These are phyloP conservation scores for Trifolium dubium DNA, from an alignment of 306 rosid species.

Conservation along the genomic window DNA sequence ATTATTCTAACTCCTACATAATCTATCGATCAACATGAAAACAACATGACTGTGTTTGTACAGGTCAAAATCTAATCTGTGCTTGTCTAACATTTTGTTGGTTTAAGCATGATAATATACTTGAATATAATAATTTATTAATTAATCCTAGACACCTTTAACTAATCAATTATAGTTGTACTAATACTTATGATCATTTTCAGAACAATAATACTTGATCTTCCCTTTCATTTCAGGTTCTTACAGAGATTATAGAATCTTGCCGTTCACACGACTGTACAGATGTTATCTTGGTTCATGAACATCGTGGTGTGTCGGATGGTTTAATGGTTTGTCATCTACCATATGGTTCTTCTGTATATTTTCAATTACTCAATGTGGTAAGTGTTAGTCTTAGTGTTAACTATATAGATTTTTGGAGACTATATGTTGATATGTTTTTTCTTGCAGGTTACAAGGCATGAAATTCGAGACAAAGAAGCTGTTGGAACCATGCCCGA, in stretches of 20 bases:
- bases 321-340: slow-evolving; percentile 83
- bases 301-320: slow-evolving; percentile 95
- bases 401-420: neutral
- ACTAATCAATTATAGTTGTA: slow-evolving; percentile 5
- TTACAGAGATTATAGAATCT: slow-evolving; percentile 84
- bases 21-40: neutral
- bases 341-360: slow-evolving; percentile 95
- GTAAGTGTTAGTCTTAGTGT: slow-evolving; percentile 56
- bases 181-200: neutral
- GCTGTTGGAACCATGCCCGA: slow-evolving; percentile 91
- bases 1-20: neutral
- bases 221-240: slow-evolving; percentile 63
- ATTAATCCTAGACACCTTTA: neutral
- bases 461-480: slow-evolving; percentile 85
- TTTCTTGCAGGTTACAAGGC: slow-evolving; percentile 79
- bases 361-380: slow-evolving; percentile 85
- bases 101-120: slow-evolving; percentile 12
- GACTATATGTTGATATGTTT: slow-evolving; percentile 37
- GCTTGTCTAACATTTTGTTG: slow-evolving; percentile 10
- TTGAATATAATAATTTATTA: slow-evolving; percentile 10
- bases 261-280: slow-evolving; percentile 88
- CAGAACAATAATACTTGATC: neutral
- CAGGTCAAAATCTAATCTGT: slow-evolving; percentile 13
- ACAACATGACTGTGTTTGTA: neutral
- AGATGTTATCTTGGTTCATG: slow-evolving; percentile 88